phyloP scores from a whole-genome alignment of 2,329 filamentous ascomycete genomes.

The Polychaeton citri region DNA sequence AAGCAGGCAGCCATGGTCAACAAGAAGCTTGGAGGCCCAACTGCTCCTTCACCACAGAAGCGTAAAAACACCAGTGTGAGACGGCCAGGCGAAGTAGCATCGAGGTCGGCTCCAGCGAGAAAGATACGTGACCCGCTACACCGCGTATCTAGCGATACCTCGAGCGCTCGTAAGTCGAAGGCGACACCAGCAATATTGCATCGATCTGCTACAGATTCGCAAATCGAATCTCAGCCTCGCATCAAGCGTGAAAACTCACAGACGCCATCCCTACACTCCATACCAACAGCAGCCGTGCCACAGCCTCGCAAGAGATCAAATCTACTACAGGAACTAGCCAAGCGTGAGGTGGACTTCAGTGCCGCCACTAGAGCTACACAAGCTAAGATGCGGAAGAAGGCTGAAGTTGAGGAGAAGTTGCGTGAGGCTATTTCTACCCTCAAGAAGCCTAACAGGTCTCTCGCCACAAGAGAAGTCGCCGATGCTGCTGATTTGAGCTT shows the following conservation, averaged over 20 bases:
- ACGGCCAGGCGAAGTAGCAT: conserved; percentile 26
- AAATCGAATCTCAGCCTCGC: conserved; percentile 34
- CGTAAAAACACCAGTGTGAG: conserved; percentile 31
- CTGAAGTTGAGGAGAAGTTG: conserved; percentile 54
- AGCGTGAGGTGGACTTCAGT: conserved; percentile 42
- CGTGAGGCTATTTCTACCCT: conserved; percentile 60
- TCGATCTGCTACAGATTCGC: conserved; percentile 49
- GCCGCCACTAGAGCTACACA: conserved; percentile 41
- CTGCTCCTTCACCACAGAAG: conserved; percentile 44
- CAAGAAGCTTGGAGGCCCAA: conserved; percentile 62
- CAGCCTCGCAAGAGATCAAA: conserved; percentile 25
- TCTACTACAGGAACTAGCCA: conserved; percentile 14
- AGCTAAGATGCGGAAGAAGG: conserved; percentile 50
- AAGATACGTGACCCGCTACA: conserved; percentile 42
- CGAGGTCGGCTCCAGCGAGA: conserved; percentile 24
- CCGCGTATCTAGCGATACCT: conserved; percentile 47
- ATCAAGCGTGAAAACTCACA: conserved; percentile 61
- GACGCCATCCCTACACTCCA: conserved; percentile 36
- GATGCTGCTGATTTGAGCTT: conserved; percentile 53
- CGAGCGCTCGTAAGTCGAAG: conserved; percentile 12
- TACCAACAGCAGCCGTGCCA: conserved; percentile 21
- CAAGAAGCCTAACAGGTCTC: conserved; percentile 61
- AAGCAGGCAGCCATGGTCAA: conserved; percentile 57
- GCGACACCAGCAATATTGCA: conserved; percentile 29
- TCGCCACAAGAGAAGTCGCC: conserved; percentile 52